Conservation (phyloP, 768 basidiomycete genomes). For the Phaffia australis region DNA sequence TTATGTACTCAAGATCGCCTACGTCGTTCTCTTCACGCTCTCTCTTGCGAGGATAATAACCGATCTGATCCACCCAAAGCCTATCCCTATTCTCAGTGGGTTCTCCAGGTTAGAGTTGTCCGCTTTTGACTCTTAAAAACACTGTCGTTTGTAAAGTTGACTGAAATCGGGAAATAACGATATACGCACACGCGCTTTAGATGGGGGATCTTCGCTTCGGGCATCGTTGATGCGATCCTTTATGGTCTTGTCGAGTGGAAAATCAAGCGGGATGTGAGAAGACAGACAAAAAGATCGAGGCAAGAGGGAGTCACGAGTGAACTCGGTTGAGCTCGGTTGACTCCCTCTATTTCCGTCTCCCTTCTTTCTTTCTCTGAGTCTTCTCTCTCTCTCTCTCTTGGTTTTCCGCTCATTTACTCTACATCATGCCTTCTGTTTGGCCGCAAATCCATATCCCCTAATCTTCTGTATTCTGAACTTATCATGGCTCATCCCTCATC, state of each 20-base stretch:
- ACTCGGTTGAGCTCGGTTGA: too few species aligned
- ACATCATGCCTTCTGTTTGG: too few species aligned
- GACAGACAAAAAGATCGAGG: not conserved
- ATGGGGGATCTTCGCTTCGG: not conserved
- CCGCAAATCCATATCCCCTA: too few species aligned
- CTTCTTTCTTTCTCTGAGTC: too few species aligned
- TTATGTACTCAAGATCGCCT: not conserved
- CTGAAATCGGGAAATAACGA: too few species aligned
- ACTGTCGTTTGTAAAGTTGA: not conserved
- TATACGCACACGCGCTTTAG: too few species aligned
- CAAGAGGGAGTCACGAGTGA: too few species aligned
- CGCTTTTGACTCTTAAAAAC: not conserved
- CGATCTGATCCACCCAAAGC: slow-evolving; percentile 2
- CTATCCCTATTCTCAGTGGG: slow-evolving; percentile 12
- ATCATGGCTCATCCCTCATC: too few species aligned
- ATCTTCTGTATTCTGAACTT: too few species aligned
- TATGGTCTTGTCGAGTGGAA: slow-evolving; percentile 22
- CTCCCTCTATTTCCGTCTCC: too few species aligned
- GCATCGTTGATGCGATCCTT: slow-evolving; percentile 9
- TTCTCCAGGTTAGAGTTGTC: not conserved
- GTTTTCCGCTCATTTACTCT: too few species aligned
- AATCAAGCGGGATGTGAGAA: slow-evolving; percentile 16
- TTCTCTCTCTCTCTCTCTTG: too few species aligned
- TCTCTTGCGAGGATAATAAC: slow-evolving; percentile 14
- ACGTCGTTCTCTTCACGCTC: slow-evolving; percentile 18